phyloP scores from a whole-genome alignment of 139 green algal species.

The Choricystis sp. region DNA sequence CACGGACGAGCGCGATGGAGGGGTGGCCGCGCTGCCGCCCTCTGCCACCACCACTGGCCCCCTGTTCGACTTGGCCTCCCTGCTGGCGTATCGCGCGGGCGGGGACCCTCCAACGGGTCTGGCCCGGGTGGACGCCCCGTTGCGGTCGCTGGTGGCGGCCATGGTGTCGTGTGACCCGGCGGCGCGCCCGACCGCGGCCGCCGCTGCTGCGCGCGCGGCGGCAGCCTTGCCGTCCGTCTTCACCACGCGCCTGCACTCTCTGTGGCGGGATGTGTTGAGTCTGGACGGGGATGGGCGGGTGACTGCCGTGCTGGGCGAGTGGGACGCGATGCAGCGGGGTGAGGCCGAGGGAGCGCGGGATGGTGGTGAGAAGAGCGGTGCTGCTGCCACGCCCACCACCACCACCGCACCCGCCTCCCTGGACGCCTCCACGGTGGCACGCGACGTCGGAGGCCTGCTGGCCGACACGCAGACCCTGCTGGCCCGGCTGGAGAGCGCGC shows the following conservation, averaged over 20 bases:
- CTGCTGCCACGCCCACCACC: neutral
- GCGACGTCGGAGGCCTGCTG: conserved; percentile 7
- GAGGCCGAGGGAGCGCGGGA: neutral
- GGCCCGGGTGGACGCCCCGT: conserved; percentile 15
- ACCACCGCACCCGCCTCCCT: neutral
- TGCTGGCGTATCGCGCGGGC: conserved; percentile 44
- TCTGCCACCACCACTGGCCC: no score
- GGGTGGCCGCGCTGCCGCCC: no score
- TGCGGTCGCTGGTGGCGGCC: conserved; percentile 55
- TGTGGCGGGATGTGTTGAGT: conserved; percentile 39
- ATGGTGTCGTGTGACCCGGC: conserved; percentile 78
- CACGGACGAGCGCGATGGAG: no score
- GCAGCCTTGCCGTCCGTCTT: conserved; percentile 55
- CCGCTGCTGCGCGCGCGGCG: conserved; percentile 38
- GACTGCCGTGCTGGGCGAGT: conserved; percentile 9
- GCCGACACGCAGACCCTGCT: conserved; percentile 15
- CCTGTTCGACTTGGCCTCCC: conserved; percentile 61
- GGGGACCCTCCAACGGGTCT: conserved; percentile 21
- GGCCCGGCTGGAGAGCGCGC: conserved; percentile 10
- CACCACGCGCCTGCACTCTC: conserved; percentile 36
- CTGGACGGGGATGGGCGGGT: conserved; percentile 46
- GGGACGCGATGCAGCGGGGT: neutral
- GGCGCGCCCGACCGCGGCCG: conserved; percentile 32
- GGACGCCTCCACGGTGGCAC: neutral
- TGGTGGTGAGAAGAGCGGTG: neutral